Percentiles rank a stretch among this genome's conserved stretches.
Conservation (phyloP, 805 yeast species). For the Grigorovia yakushimaensis region DNA sequence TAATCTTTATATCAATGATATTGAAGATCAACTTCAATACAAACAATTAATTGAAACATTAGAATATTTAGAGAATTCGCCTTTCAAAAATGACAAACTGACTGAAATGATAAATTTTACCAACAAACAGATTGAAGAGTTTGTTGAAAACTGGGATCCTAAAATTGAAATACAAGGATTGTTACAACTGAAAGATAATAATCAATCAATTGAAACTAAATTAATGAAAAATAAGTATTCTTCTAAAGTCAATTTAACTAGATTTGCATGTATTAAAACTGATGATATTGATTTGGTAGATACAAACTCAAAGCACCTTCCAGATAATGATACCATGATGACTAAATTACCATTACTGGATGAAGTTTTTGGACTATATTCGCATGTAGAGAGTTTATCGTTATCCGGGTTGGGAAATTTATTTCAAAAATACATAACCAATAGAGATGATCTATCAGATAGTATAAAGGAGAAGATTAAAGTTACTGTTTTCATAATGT, state of each 20-base stretch:
- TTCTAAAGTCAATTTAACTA: constrained; percentile 15
- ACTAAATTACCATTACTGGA: constrained; percentile 20
- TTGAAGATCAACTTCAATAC: no score
- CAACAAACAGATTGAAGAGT: constrained; percentile 8
- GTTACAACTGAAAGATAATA: neutral
- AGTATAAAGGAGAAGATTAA: constrained; percentile 10
- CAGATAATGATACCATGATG: neutral
- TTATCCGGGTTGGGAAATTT: constrained; percentile 23
- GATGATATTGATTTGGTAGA: no score
- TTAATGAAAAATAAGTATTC: constrained; percentile 23
- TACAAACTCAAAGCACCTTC: no score
- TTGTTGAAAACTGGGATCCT: constrained; percentile 16
- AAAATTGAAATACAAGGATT: constrained; percentile 9
- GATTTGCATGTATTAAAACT: constrained; percentile 9
- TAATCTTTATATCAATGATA: no score
- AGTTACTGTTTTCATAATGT: constrained; percentile 23
- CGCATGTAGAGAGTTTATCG: constrained; percentile 20
- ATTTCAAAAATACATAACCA: constrained; percentile 7
- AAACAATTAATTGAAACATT: constrained; percentile 12
- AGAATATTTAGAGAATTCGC: constrained; percentile 10
- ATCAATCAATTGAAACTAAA: constrained; percentile 22
- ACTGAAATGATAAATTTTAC: constrained; percentile 12
- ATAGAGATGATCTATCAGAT: neutral
- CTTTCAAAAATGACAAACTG: constrained; percentile 5
- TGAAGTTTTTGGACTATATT: constrained; percentile 22